Base-by-base conservation (phyloP, 2,329 filamentous ascomycete genomes). In the Xylaria digitata region DNA sequence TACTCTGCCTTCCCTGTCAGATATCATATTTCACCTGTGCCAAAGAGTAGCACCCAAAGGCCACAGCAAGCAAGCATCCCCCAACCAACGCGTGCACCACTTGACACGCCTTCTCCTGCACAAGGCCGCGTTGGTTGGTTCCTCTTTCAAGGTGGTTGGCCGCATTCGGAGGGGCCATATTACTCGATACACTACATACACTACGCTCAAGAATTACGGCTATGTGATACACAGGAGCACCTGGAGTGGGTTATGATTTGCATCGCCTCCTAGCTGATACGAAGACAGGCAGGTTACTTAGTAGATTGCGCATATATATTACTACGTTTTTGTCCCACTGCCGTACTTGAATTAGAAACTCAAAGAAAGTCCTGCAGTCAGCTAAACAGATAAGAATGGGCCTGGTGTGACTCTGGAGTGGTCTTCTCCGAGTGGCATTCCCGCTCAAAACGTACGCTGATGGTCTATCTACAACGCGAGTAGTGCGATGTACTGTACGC, bases 321-420 rank as follows among this genome's bases (percentile, higher is more conserved):
- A 40, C 53, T 62, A 21, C 32, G 40, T 8, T 17, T 26, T 49
- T 7, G 43, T 63, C 21, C 46, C 49, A 55, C 53, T 52, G 50
- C 53, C 37, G 64, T 54, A 49, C 64, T 68, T 68, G 63, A 61
- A 69, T 69, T 63, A 69, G 65, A 70, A 68, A 61, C 46, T 65
- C 61, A 46, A 45, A 37, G 34, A 37, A 37, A 37, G 52, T 61
- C 46, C 49, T 68, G 60, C 45, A 66, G 63, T 59, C 67, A 75
- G 72, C 73, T 74, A 72, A 72, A 73, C 71, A 69, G 71, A 68
- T 71, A 70, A 72, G 61, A 56, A 70, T 73, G 66, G 60, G 60
- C 46, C 49, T 75, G 49, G 73, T 76, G 66, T 49, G 37, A 76
- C 75, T 50, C 59, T 68, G 54, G 69, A 66, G 67, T 71, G 58